Conservation (phyloP, 2,329 filamentous ascomycete species). For the Trichoderma asperellum region DNA sequence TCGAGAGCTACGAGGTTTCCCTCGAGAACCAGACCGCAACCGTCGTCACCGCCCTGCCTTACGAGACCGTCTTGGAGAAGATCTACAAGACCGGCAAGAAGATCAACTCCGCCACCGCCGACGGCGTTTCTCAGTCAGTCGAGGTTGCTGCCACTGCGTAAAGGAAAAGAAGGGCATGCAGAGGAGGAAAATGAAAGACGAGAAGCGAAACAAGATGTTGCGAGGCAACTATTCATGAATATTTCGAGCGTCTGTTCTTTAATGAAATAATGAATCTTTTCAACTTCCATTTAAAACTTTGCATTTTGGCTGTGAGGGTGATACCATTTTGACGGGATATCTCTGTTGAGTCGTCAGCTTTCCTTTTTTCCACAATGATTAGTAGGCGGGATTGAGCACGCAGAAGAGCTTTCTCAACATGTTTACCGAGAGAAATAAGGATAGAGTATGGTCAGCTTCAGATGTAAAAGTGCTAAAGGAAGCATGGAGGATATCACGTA, state of each 20-base stretch:
- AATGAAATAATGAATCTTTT: constrained; percentile 15
- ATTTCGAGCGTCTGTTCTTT: constrained; percentile 16
- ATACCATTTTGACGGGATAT: neutral
- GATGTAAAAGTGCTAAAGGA: neutral
- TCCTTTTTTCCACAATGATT: neutral
- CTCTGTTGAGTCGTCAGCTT: neutral
- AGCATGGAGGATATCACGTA: neutral
- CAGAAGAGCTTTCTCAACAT: neutral
- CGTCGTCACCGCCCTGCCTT: constrained; percentile 72
- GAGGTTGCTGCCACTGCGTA: constrained; percentile 46
- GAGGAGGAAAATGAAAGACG: neutral
- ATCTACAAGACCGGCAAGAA: constrained; percentile 97
- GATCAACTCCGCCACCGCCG: constrained; percentile 75
- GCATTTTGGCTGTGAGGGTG: neutral
- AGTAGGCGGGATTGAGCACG: neutral
- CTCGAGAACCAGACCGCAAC: constrained; percentile 84
- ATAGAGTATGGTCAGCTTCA: neutral
- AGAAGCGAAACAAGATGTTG: neutral
- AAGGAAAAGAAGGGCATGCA: neutral
- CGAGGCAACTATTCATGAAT: neutral
- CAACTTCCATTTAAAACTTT: neutral
- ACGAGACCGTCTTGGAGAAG: constrained; percentile 80
- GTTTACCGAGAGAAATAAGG: neutral
- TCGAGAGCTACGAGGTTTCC: constrained; percentile 84
- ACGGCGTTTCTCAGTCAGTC: constrained; percentile 63